Conservation (phyloP, 352 stramenopile genomes). For the Albugo laibachii region DNA sequence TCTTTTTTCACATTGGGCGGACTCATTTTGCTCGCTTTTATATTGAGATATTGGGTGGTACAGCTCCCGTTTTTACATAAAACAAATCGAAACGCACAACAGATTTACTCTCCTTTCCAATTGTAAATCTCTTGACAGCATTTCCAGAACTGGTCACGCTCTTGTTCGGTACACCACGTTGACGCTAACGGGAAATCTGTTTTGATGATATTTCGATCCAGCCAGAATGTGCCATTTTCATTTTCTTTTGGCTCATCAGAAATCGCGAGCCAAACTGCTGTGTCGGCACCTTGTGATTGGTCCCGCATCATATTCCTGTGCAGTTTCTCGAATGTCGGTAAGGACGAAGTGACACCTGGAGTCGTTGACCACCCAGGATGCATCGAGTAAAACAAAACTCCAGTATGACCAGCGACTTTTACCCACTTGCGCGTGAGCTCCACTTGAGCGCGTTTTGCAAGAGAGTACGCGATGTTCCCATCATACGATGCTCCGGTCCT, state of each 20-base stretch:
- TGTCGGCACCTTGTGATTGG: constrained; percentile 20
- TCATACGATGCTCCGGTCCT: constrained; percentile 12
- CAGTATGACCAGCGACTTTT: constrained; percentile 10
- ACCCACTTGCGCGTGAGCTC: constrained; percentile 26
- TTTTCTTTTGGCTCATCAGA: constrained; percentile 12
- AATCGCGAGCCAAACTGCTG: constrained; percentile 25
- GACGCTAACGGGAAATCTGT: constrained; percentile 22
- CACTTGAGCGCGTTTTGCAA: constrained; percentile 26
- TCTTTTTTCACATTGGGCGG: no score
- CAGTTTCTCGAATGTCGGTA: constrained; percentile 18
- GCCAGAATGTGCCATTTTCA: constrained; percentile 22
- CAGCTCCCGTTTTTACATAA: no score
- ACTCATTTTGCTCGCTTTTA: no score
- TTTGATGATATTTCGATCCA: constrained; percentile 17
- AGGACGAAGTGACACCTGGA: constrained; percentile 14
- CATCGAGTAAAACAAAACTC: constrained; percentile 27
- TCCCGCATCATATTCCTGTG: constrained; percentile 27
- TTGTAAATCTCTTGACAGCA: no score
- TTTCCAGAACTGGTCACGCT: constrained; percentile 16
- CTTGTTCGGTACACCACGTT: constrained; percentile 19
- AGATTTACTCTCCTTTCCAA: no score
- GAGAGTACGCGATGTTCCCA: constrained; percentile 17
- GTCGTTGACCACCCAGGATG: constrained; percentile 28
- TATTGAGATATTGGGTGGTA: no score
- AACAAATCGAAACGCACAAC: no score